Evolutionary conservation across 2,329 filamentous ascomycete species (phyloP).

Genomic region (Chaetomium sp.): DNA sequence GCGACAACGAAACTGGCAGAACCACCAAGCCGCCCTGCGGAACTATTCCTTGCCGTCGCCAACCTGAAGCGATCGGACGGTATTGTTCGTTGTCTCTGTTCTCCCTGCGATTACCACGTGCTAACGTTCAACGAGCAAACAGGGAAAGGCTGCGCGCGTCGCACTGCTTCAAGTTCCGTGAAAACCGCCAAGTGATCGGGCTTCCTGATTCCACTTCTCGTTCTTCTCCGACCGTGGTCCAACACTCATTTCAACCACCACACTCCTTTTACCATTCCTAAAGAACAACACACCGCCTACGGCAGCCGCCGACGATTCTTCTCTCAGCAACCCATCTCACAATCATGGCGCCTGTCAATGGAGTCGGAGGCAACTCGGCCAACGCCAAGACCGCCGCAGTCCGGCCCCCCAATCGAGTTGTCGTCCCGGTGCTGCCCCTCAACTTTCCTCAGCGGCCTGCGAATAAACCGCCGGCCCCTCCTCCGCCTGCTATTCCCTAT

Average conservation of each 20-base stretch:
- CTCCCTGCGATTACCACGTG: background rate
- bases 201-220: conserved; percentile 9
- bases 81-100: background rate
- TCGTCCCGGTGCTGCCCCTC: conserved; percentile 25
- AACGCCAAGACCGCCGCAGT: conserved; percentile 16
- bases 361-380: conserved; percentile 17
- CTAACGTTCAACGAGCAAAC: conserved; percentile 14
- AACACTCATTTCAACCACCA: background rate
- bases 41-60: conserved; percentile 9
- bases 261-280: background rate
- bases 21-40: conserved; percentile 3
- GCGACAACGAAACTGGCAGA: conserved; percentile 8
- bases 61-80: conserved; percentile 11
- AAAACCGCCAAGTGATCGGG: conserved; percentile 16
- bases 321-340: background rate
- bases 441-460: conserved; percentile 22
- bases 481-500: conserved; percentile 6
- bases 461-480: conserved; percentile 9
- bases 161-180: conserved; percentile 13
- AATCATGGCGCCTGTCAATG: conserved; percentile 23
- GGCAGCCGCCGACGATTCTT: background rate
- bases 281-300: too few species aligned
- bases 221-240: background rate
- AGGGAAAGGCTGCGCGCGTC: conserved; percentile 18
- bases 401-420: conserved; percentile 7